Percentiles rank a stretch among this genome's conserved stretches.
These are phyloP conservation scores for Suillus subluteus DNA, from an alignment of 768 basidiomycete species.

Conservation along the genomic window DNA sequence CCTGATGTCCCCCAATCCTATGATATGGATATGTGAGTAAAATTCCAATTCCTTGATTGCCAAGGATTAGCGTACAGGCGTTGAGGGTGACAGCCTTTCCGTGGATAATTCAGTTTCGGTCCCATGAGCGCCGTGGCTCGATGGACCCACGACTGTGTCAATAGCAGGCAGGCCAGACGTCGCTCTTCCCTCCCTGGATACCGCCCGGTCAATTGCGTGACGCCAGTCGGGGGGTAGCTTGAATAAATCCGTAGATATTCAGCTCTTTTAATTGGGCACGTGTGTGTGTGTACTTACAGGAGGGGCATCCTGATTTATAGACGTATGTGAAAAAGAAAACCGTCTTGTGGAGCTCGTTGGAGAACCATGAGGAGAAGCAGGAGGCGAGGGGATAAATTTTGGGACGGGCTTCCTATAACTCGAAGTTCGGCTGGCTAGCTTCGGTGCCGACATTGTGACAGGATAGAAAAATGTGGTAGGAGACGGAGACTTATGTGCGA, in stretches of 20 bases:
- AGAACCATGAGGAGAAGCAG: constrained; percentile 42
- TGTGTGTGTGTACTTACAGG: constrained; percentile 29
- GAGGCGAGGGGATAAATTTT: constrained; percentile 65
- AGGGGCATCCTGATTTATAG: constrained; percentile 30
- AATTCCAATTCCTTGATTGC: constrained; percentile 25
- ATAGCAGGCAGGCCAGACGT: constrained; percentile 34
- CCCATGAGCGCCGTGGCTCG: constrained; percentile 27
- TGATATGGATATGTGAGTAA: constrained; percentile 31
- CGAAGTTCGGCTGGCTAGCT: constrained; percentile 43
- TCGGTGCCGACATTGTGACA: constrained; percentile 31
- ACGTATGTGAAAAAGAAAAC: constrained; percentile 27
- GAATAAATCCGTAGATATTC: constrained; percentile 15
- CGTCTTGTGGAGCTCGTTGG: constrained; percentile 38
- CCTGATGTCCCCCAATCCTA: constrained; percentile 37
- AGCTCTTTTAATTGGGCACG: constrained; percentile 2
- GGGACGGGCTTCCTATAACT: constrained; percentile 77
- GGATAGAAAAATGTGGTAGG: neutral
- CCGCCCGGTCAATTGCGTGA: constrained; percentile 35
- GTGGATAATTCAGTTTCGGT: constrained; percentile 28
- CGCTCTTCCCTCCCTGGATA: constrained; percentile 33
- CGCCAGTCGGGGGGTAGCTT: constrained; percentile 42
- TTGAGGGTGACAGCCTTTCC: constrained; percentile 38
- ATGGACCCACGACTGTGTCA: constrained; percentile 36
- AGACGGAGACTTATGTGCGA: constrained; percentile 2
- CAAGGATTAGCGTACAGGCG: constrained; percentile 36